Evolutionary conservation across 129 eudicot species (phyloP).

Genomic region (Tanacetum coccineum): DNA sequence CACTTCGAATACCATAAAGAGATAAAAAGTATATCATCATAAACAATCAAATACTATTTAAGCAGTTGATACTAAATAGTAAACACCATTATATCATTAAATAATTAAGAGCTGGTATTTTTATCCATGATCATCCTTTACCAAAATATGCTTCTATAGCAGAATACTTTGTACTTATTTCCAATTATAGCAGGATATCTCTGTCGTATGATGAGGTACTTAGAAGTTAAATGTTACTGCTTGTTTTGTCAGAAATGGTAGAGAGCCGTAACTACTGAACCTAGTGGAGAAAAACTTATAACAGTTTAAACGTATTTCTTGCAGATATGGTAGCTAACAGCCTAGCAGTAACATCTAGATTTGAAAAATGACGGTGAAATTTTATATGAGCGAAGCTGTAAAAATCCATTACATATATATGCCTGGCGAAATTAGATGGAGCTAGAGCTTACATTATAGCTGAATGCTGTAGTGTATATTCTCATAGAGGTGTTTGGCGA

Average conservation of each 20-base stretch:
- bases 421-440: too few species aligned
- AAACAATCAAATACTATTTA: not conserved
- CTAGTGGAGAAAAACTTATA: not conserved
- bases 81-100: constrained; percentile 1
- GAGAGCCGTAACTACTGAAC: not conserved
- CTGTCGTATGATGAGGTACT: not conserved
- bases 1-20: not conserved
- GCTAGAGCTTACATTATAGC: too few species aligned
- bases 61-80: not conserved
- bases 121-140: constrained; percentile 1
- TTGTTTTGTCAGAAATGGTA: not conserved
- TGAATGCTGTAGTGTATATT: too few species aligned
- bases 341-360: not conserved
- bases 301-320: not conserved
- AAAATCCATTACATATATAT: not conserved
- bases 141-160: constrained; percentile 1
- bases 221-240: not conserved
- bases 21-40: not conserved
- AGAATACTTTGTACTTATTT: constrained; percentile 8
- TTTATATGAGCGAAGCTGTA: not conserved
- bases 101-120: constrained; percentile 3
- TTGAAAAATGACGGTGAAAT: not conserved
- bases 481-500: too few species aligned
- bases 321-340: not conserved
- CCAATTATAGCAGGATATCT: not conserved